Evolutionary conservation across 2,329 filamentous ascomycete species (phyloP), one percentile per base, ranked within the genome.

Genomic region (Drechslerella dactyloides): DNA sequence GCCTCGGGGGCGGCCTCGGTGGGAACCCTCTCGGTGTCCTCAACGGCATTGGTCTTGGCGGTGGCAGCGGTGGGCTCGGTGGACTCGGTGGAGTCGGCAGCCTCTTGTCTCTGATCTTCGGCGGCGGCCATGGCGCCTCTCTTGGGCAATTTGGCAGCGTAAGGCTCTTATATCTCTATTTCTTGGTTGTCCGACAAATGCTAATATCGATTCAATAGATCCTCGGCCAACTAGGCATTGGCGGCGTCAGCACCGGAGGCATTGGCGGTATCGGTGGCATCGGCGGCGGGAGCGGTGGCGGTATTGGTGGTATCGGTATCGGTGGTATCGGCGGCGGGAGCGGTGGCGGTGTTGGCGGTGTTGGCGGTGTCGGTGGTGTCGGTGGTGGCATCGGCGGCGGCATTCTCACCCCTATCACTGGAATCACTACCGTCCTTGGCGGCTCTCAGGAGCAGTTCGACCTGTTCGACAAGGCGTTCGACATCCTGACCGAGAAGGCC

Each of bases 381-480:
- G 40, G 2, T 30, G 42, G 50, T 2, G 35, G 46, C 33, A 42
- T 30, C 17, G 33, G 13, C 2, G 58, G 46, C 13, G 24, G 7
- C n/a, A 19, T 46, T n/a, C 15, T 24, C 11, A 46, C 50, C 50
- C 8, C 8, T 40, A 6, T 7, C 27, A 2, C 17, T 3, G 48
- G n/a, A n/a, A n/a, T 15, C 10, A 35, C 5, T 33, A 19, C 55
- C 17, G 55, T 55, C 27, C n/a, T n/a, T n/a, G 2, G 13, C 5
- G 60, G 55, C 23, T 60, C 60, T 17, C 17, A 50, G 21, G 23
- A 55, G 7, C 50, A 50, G 37, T 72, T 72, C 60, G 51, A 58
- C 51, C 21, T 55, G n/a, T 72, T 72, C 60, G 40, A 50, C 54
- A 61, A 72, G 21, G 59, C 59, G n/a, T 17, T 63, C 17, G 66